phyloP scores from a whole-genome alignment of 139 green algal genomes.

The Chlamydomonas sp. region DNA sequence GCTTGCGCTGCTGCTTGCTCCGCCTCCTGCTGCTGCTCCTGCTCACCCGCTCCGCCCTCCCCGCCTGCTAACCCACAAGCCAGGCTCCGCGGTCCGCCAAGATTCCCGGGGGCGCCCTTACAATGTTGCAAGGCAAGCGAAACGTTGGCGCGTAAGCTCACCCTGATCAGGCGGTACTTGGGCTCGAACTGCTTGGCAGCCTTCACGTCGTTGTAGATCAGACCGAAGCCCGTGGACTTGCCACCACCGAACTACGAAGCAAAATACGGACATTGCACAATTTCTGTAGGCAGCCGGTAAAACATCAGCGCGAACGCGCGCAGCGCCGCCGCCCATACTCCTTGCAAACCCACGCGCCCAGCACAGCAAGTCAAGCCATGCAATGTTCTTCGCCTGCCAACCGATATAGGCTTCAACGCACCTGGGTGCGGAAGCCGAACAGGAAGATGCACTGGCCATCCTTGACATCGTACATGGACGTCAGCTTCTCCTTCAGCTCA shows the following conservation, averaged over 20 bases:
- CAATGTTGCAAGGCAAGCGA: background rate
- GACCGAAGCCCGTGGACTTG: slow-evolving; percentile 98
- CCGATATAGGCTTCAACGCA: slow-evolving; percentile 21
- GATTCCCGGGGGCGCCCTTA: background rate
- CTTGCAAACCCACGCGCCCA: too few species aligned
- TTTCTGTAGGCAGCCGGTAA: too few species aligned
- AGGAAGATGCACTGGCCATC: slow-evolving; percentile 90
- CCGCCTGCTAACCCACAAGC: too few species aligned
- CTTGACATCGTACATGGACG: slow-evolving; percentile 95
- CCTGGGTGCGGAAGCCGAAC: slow-evolving; percentile 98
- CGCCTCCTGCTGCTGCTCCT: too few species aligned
- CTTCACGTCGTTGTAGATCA: slow-evolving; percentile 98
- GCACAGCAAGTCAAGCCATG: too few species aligned
- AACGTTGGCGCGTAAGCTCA: slow-evolving; percentile 41
- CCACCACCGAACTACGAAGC: slow-evolving; percentile 94
- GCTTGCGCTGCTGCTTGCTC: too few species aligned
- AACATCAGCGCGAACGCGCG: too few species aligned
- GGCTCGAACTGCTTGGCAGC: slow-evolving; percentile 98
- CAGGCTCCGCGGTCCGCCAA: background rate
- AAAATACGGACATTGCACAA: too few species aligned
- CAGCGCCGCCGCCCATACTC: too few species aligned
- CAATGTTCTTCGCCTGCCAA: too few species aligned
- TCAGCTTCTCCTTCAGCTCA: slow-evolving; percentile 97
- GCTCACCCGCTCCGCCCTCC: too few species aligned
- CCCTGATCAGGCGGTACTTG: slow-evolving; percentile 94